Percentiles rank a stretch among this genome's conserved stretches.
Conservation (phyloP, 2,329 filamentous ascomycete genomes). For the Pseudocercospora eumusae region DNA sequence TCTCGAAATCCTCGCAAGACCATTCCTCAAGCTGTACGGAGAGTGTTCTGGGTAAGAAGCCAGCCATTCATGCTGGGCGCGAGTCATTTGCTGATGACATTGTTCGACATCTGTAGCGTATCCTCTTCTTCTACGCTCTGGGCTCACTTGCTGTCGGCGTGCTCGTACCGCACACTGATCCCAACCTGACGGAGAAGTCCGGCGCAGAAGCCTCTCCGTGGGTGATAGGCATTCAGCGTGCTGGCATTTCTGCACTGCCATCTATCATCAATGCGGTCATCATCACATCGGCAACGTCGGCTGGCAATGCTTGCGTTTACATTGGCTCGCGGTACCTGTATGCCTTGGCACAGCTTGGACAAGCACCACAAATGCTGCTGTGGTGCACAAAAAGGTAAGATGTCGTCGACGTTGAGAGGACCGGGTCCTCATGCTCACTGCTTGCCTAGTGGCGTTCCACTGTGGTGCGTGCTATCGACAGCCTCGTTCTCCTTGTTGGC, state of each 20-base stretch:
- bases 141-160: slow-evolving; percentile 43
- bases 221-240: slow-evolving; percentile 61
- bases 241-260: slow-evolving; percentile 62
- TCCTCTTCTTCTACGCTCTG: slow-evolving; percentile 47
- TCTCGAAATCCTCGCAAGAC: slow-evolving; percentile 32
- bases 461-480: slow-evolving; percentile 44
- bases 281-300: slow-evolving; percentile 63
- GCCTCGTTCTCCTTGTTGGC: slow-evolving; percentile 41
- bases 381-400: slow-evolving; percentile 54
- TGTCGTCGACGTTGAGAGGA: slow-evolving; percentile 42
- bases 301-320: slow-evolving; percentile 59
- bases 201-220: slow-evolving; percentile 52
- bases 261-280: slow-evolving; percentile 69
- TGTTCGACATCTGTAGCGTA: slow-evolving; percentile 48
- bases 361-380: slow-evolving; percentile 58
- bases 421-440: not conserved
- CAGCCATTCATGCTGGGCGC: not conserved
- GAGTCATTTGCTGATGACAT: not conserved
- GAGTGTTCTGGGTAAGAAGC: not conserved
- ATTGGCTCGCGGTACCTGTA: slow-evolving; percentile 56
- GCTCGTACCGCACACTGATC: slow-evolving; percentile 45
- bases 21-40: slow-evolving; percentile 37
- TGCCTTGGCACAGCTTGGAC: slow-evolving; percentile 61
- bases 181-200: slow-evolving; percentile 34
- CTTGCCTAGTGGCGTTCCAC: slow-evolving; percentile 30